Conservation (phyloP, 2,329 filamentous ascomycete genomes). For the Pochonia chlamydosporia region DNA sequence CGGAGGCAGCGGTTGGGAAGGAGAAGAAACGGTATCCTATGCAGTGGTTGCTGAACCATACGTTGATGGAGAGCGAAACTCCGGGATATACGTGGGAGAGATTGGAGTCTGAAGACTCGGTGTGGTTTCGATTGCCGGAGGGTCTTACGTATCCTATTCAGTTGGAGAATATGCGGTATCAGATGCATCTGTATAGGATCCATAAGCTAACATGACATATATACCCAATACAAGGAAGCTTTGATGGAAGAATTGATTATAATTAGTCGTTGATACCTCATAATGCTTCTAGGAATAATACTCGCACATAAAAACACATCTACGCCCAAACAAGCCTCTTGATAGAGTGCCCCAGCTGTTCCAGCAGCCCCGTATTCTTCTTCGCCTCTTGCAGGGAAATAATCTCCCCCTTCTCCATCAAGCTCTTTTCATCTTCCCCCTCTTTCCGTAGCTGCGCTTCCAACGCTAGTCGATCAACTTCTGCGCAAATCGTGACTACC, state of each 20-base stretch:
- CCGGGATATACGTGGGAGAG: slow-evolving; percentile 60
- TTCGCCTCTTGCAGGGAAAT: slow-evolving; percentile 81
- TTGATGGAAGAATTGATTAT: not conserved
- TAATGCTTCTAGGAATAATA: not conserved
- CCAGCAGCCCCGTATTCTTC: slow-evolving; percentile 78
- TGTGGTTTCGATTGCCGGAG: slow-evolving; percentile 74
- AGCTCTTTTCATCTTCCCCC: slow-evolving; percentile 36
- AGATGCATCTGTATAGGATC: slow-evolving; percentile 72
- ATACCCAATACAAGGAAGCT: not conserved
- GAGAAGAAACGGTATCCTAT: slow-evolving; percentile 73
- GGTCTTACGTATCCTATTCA: slow-evolving; percentile 72
- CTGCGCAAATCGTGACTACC: slow-evolving; percentile 62
- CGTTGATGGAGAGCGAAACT: slow-evolving; percentile 49
- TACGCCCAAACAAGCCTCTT: slow-evolving; percentile 89
- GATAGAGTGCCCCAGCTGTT: slow-evolving; percentile 81
- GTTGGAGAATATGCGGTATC: slow-evolving; percentile 92
- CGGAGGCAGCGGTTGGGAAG: slow-evolving; percentile 66
- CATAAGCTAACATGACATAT: slow-evolving; percentile 3
- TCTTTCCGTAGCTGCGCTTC: slow-evolving; percentile 36
- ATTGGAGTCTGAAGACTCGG: slow-evolving; percentile 66
- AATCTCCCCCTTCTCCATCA: slow-evolving; percentile 61
- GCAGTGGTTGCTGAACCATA: slow-evolving; percentile 86
- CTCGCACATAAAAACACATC: not conserved
- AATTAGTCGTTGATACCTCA: not conserved
- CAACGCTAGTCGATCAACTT: slow-evolving; percentile 65